phyloP scores from a whole-genome alignment of 2,329 filamentous ascomycete species.

The Zymoseptoria crescenta region DNA sequence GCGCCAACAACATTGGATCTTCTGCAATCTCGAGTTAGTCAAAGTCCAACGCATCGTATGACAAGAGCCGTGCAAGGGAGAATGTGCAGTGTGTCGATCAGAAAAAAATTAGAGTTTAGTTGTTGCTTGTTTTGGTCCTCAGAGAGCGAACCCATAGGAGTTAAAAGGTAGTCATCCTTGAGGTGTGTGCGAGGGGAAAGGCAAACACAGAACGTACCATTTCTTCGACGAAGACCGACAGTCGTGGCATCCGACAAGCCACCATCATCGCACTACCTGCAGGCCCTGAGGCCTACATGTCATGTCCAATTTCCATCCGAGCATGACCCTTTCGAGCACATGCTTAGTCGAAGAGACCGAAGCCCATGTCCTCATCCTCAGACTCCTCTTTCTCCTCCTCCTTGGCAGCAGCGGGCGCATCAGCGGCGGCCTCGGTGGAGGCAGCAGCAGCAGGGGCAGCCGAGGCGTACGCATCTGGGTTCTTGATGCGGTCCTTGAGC shows the following conservation, averaged over 20 bases:
- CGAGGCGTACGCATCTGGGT: conserved; percentile 91
- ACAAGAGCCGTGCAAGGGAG: background rate
- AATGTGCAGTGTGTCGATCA: conserved; percentile 36
- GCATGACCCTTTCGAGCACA: conserved; percentile 14
- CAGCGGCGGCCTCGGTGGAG: conserved; percentile 44
- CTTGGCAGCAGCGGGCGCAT: conserved; percentile 44
- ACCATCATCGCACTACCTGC: conserved; percentile 1
- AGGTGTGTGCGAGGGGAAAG: conserved; percentile 12
- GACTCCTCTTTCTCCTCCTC: conserved; percentile 56
- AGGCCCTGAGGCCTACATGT: background rate
- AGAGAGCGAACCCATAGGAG: conserved; percentile 46
- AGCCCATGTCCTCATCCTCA: conserved; percentile 49
- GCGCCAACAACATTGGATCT: background rate
- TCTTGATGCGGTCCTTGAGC: conserved; percentile 99
- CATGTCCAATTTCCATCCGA: background rate
- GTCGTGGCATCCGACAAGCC: conserved; percentile 8
- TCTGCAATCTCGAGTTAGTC: background rate
- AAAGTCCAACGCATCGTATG: background rate
- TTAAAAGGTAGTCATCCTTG: conserved; percentile 63
- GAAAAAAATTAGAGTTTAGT: conserved; percentile 68
- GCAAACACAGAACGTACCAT: conserved; percentile 31
- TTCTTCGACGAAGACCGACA: background rate
- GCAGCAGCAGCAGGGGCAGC: conserved; percentile 64
- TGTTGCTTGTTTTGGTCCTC: conserved; percentile 54
- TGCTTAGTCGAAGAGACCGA: conserved; percentile 48